Conservation (phyloP, 2,329 filamentous ascomycete species). For the Exophiala xenobiotica region DNA sequence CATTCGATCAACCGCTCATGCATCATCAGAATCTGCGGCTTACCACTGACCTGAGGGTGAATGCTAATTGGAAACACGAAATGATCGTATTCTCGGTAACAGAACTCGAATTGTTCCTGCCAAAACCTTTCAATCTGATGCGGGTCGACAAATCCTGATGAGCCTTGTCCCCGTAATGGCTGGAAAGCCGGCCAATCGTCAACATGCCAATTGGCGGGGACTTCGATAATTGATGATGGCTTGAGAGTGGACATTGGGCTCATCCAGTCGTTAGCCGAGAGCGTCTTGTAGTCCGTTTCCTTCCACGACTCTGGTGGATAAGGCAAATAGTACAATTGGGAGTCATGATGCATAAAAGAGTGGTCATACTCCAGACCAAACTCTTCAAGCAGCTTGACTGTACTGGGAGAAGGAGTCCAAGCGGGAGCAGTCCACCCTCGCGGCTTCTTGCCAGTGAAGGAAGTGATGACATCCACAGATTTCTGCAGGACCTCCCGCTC, state of each 20-base stretch:
- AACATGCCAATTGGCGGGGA: conserved; percentile 49
- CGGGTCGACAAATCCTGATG: conserved; percentile 34
- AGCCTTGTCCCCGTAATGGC: conserved; percentile 34
- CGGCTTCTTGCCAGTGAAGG: conserved; percentile 42
- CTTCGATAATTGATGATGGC: conserved; percentile 42
- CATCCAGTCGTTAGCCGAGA: conserved; percentile 27
- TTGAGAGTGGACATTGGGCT: conserved; percentile 42
- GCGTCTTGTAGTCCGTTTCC: conserved; percentile 21
- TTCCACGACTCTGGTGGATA: conserved; percentile 16
- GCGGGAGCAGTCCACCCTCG: conserved; percentile 47
- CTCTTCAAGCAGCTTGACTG: conserved; percentile 41
- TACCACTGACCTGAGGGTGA: conserved; percentile 50
- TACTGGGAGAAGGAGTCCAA: conserved; percentile 41
- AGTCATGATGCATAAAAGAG: conserved; percentile 51
- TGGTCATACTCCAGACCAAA: conserved; percentile 49
- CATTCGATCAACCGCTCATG: conserved; percentile 49
- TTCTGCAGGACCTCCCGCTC: conserved; percentile 40
- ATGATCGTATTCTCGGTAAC: conserved; percentile 46
- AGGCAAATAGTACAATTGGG: conserved; percentile 27
- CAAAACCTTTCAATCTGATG: conserved; percentile 44
- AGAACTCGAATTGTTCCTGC: conserved; percentile 49
- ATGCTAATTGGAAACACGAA: conserved; percentile 51
- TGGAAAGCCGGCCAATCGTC: conserved; percentile 50
- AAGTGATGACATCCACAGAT: conserved; percentile 41
- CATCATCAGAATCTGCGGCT: conserved; percentile 49